Conservation (phyloP, 805 yeast species). For the Candida ovalis region DNA sequence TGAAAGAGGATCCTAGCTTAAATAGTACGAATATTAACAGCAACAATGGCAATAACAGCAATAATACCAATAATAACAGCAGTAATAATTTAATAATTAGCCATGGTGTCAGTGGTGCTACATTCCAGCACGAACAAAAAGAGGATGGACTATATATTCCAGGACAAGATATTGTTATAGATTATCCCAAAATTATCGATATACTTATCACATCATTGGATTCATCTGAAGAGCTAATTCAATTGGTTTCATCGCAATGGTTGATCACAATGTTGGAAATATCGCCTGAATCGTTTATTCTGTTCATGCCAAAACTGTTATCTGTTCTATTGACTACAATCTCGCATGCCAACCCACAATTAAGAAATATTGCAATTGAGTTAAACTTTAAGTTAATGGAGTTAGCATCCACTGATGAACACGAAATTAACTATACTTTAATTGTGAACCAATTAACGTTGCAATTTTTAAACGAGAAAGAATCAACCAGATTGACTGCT, state of each 20-base stretch:
- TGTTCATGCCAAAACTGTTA: conserved; percentile 70
- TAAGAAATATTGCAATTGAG: conserved; percentile 50
- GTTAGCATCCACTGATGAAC: conserved; percentile 36
- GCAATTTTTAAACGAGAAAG: conserved; percentile 73
- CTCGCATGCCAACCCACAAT: conserved; percentile 47
- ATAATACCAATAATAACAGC: conserved; percentile 10
- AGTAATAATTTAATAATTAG: background rate
- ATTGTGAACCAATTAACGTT: conserved; percentile 68
- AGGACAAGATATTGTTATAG: conserved; percentile 80
- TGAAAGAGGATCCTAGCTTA: conserved; percentile 1
- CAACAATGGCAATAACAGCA: background rate
- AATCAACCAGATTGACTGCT: conserved; percentile 76
- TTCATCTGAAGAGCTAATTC: conserved; percentile 70
- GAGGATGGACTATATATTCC: conserved; percentile 59
- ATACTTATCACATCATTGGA: conserved; percentile 79
- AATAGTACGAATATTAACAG: conserved; percentile 11
- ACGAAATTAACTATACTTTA: conserved; percentile 44
- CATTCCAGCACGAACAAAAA: conserved; percentile 15
- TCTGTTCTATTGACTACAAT: conserved; percentile 62
- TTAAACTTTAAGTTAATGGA: conserved; percentile 57
- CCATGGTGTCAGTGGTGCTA: background rate
- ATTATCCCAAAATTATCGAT: conserved; percentile 74
- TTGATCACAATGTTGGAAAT: conserved; percentile 65
- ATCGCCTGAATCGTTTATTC: conserved; percentile 71
- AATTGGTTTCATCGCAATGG: conserved; percentile 80